Evolutionary conservation across 805 yeast species (phyloP).

Genomic region (Suhomyces sp.): DNA sequence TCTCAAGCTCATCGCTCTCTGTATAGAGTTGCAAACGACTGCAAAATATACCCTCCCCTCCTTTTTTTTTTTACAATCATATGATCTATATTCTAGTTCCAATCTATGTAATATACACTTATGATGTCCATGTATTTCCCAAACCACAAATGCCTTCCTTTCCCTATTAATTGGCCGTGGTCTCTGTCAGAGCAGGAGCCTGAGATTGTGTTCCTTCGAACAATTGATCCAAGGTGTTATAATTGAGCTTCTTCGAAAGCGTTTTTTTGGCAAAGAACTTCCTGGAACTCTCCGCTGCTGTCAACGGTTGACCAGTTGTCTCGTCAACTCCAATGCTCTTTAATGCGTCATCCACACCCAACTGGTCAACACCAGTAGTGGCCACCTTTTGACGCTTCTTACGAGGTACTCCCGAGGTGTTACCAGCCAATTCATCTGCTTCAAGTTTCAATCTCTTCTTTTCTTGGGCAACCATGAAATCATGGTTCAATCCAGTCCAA

Average conservation of each 20-base stretch:
- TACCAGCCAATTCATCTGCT: conserved; percentile 86
- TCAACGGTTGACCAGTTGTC: conserved; percentile 37
- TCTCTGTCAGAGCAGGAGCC: no score
- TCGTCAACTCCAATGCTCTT: conserved; percentile 45
- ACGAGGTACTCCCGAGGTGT: conserved; percentile 40
- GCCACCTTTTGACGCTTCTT: conserved; percentile 44
- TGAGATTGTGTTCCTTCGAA: conserved; percentile 19
- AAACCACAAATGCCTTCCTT: no score
- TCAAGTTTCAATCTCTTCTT: conserved; percentile 77
- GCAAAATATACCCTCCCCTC: no score
- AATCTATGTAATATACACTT: no score
- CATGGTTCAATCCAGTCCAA: conserved; percentile 90
- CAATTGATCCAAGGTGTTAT: conserved; percentile 68
- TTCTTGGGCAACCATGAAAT: conserved; percentile 81
- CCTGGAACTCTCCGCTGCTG: conserved; percentile 80
- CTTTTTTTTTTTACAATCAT: no score
- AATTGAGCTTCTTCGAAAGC: conserved; percentile 87
- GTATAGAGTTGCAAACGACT: no score
- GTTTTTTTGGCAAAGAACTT: conserved; percentile 72
- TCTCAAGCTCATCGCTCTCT: no score
- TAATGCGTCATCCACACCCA: conserved; percentile 34
- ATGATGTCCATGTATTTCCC: no score
- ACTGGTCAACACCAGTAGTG: conserved; percentile 20
- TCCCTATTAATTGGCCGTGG: no score
- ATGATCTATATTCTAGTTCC: no score